These are phyloP conservation scores for Teratosphaeria destructans DNA, from an alignment of 2,329 filamentous ascomycete species.

Conservation along the genomic window DNA sequence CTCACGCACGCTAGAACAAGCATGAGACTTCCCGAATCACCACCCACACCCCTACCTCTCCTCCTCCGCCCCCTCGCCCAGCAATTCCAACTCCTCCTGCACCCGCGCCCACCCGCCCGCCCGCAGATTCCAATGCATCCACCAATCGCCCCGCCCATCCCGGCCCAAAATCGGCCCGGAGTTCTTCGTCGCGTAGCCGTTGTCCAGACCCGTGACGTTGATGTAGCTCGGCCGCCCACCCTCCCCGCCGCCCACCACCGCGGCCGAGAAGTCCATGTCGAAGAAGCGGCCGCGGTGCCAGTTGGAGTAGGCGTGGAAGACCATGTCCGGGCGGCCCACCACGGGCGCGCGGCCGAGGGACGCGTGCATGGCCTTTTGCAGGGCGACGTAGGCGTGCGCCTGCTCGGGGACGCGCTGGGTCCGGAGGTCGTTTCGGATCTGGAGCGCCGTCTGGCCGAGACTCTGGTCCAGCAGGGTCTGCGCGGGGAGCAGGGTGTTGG, in stretches of 20 bases:
- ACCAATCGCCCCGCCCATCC: slow-evolving; percentile 9
- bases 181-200: slow-evolving; percentile 5
- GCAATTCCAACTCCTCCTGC: not conserved
- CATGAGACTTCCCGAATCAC: too few species aligned
- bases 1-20: too few species aligned
- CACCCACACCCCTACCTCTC: not conserved
- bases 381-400: slow-evolving; percentile 3
- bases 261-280: slow-evolving; percentile 8
- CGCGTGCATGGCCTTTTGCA: slow-evolving; percentile 1
- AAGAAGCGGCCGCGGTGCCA: slow-evolving; percentile 9
- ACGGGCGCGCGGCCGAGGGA: not conserved
- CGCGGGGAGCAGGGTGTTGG: not conserved
- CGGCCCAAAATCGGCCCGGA: slow-evolving; percentile 5
- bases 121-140: slow-evolving; percentile 2
- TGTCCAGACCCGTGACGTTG: slow-evolving; percentile 1
- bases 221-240: slow-evolving; percentile 6
- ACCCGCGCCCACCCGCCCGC: not conserved
- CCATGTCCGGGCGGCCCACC: not conserved
- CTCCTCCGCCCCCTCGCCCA: not conserved
- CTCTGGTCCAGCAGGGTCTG: not conserved
- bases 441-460: not conserved
- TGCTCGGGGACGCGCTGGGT: slow-evolving; percentile 6
- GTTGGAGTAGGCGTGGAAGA: slow-evolving; percentile 3
- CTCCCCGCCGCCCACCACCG: slow-evolving; percentile 3
- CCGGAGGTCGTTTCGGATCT: slow-evolving; percentile 2